Evolutionary conservation across 495 filamentous ascomycete species (phyloP), one percentile per base, ranked within the genome.

Genomic region (Oidiodendron maius): DNA sequence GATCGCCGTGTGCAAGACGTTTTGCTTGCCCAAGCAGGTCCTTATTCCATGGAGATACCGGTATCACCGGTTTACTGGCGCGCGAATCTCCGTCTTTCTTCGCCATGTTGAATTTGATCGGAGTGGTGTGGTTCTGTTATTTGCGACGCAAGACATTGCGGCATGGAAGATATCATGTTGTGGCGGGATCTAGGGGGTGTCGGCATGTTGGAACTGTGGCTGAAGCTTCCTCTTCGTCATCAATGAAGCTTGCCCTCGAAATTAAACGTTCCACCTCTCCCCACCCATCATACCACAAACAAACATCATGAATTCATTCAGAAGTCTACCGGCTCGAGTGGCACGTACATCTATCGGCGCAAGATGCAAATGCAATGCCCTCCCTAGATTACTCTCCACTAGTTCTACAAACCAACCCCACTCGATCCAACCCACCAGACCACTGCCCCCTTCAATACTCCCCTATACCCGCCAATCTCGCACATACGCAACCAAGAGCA

Each of bases 401-500:
- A 28, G 12, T 39, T 20, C 50, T 24, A 16, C 40, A 37, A 1
- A 4, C 50, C 20, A 16, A 10, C 15, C 23, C n/a, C 8, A 15
- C 15, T 22, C 24, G 21, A 13, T 15, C 40, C 24, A 11, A 12
- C 42, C 8, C 21, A n/a, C n/a, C 22, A 34, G 6, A 1, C 22
- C 21, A 26, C 23, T 28, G 23, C 16, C 25, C 13, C 26, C 41
- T 37, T 20, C 2, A n/a, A 39, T 30, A 4, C 22, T 47, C 13
- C 26, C 40, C 4, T 20, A 12, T 4, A 39, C 25, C 6, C 11
- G n/a, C 32, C 47, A 45, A 17, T 38, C 11, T 21, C 55, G 51
- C 15, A 40, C 41, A 12, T 62, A 58, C 56, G 49, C 61, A 13
- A 41, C 46, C 51, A 61, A 63, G 50, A 51, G 53, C 21, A 25